These are phyloP conservation scores for Salix caprea DNA, from an alignment of 345 rosid species.

Conservation along the genomic window DNA sequence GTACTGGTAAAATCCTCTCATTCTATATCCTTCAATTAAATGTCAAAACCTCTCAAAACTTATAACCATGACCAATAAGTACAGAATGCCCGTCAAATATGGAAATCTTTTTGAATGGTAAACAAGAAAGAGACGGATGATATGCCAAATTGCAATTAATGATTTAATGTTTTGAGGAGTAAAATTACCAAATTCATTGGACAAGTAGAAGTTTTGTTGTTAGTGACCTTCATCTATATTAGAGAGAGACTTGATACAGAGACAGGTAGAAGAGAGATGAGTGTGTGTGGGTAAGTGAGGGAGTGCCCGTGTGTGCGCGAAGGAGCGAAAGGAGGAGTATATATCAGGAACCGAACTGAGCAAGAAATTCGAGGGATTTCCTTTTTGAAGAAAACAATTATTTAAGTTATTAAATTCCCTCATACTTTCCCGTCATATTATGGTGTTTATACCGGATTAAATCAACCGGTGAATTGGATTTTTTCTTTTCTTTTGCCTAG, in stretches of 20 bases:
- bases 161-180: too few species aligned
- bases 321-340: background rate
- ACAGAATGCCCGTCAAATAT: background rate
- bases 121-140: background rate
- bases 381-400: too few species aligned
- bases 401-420: too few species aligned
- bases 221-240: background rate
- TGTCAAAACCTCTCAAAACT: background rate
- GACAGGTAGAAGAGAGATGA: background rate
- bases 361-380: background rate
- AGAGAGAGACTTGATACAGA: background rate
- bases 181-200: background rate
- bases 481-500: too few species aligned
- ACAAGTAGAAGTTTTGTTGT: background rate
- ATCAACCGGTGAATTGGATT: too few species aligned
- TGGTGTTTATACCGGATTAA: too few species aligned
- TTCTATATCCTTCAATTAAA: background rate
- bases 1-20: background rate
- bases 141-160: too few species aligned
- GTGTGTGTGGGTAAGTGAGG: background rate
- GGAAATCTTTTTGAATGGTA: background rate
- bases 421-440: too few species aligned
- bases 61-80: background rate
- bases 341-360: constrained; percentile 4
- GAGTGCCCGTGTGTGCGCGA: background rate